Percentiles rank a stretch among this genome's conserved stretches.
Conservation (phyloP, 805 yeast genomes). For the Spathaspora passalidarum region DNA sequence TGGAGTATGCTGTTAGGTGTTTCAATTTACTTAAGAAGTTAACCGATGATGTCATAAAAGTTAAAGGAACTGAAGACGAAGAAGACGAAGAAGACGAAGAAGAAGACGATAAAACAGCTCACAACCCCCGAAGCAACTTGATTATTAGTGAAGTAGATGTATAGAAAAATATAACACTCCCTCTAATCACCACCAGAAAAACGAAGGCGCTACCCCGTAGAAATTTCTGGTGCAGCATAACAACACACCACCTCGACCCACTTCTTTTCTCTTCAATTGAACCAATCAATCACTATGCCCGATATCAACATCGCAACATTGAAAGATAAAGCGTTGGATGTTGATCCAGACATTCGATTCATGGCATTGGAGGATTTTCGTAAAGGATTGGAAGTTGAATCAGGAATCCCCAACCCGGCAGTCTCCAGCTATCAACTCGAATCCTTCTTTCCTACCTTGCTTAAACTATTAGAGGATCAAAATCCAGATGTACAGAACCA, state of each 20-base stretch:
- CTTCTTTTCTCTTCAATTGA: not conserved
- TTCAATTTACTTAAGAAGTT: conserved; percentile 29
- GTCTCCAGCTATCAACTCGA: conserved; percentile 23
- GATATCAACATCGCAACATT: conserved; percentile 27
- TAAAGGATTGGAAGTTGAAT: conserved; percentile 29
- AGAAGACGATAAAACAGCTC: conserved; percentile 2
- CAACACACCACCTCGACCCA: not conserved
- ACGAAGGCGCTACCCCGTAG: not conserved
- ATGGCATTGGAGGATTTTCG: conserved; percentile 81
- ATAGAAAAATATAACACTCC: not conserved
- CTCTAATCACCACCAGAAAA: not conserved
- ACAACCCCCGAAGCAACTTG: conserved; percentile 21
- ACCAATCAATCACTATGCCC: conserved; percentile 13
- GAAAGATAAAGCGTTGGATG: conserved; percentile 51
- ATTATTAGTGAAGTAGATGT: conserved; percentile 46
- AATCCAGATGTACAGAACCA: conserved; percentile 73
- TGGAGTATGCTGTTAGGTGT: conserved; percentile 43
- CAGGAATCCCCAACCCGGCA: conserved; percentile 12
- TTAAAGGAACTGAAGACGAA: conserved; percentile 27
- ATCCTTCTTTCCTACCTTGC: conserved; percentile 37
- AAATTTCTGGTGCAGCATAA: not conserved
- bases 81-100: conserved; percentile 35
- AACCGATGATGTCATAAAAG: conserved; percentile 30
- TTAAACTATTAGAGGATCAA: conserved; percentile 52
- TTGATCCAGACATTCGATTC: conserved; percentile 78